These are phyloP conservation scores for Metschnikowia lochheadii DNA, from an alignment of 805 yeast genomes.

Conservation along the genomic window DNA sequence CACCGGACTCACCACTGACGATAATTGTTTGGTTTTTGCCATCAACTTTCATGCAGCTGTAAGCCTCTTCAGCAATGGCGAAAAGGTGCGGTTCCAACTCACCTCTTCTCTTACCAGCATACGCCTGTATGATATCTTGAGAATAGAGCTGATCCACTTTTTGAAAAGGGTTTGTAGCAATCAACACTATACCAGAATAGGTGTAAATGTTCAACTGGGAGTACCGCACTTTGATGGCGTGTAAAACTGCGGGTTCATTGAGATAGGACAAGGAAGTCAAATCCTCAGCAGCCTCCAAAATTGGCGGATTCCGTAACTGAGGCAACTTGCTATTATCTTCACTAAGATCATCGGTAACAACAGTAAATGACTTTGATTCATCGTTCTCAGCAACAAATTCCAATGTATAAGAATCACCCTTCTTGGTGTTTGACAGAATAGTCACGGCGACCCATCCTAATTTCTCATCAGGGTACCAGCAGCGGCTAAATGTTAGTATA, in stretches of 20 bases:
- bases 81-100: slow-evolving; percentile 96
- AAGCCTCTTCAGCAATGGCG: slow-evolving; percentile 97
- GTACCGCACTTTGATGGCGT: slow-evolving; percentile 87
- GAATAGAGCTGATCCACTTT: slow-evolving; percentile 87
- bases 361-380: slow-evolving; percentile 34
- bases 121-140: slow-evolving; percentile 89
- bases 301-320: slow-evolving; percentile 84
- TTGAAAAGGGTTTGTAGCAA: slow-evolving; percentile 95
- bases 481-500: slow-evolving; percentile 36
- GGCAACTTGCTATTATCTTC: slow-evolving; percentile 63
- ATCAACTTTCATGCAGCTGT: slow-evolving; percentile 87
- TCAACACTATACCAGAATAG: slow-evolving; percentile 92
- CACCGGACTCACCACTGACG: slow-evolving; percentile 97
- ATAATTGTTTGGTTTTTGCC: slow-evolving; percentile 89
- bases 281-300: slow-evolving; percentile 90
- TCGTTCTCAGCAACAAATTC: slow-evolving; percentile 54
- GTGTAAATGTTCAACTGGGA: slow-evolving; percentile 89
- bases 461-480: slow-evolving; percentile 75
- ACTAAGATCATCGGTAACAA: slow-evolving; percentile 46
- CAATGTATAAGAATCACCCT: slow-evolving; percentile 44
- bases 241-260: slow-evolving; percentile 94
- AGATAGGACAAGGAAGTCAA: slow-evolving; percentile 86
- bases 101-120: slow-evolving; percentile 88
- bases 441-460: slow-evolving; percentile 76
- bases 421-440: slow-evolving; percentile 42